These are phyloP conservation scores for Beta macrorhiza DNA, from an alignment of 179 eudicot genomes.

Conservation along the genomic window DNA sequence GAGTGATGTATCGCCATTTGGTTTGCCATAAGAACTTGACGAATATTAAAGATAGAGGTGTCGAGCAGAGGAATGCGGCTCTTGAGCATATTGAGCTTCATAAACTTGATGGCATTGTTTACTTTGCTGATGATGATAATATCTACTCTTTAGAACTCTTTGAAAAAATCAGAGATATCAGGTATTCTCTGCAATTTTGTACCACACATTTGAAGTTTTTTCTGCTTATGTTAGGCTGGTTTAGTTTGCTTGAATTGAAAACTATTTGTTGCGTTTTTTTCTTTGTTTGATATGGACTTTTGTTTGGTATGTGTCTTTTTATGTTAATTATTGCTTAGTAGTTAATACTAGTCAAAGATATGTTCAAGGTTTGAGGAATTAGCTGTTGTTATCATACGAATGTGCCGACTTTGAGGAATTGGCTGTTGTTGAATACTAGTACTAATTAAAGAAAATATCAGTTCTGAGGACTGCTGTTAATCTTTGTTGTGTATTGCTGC, in stretches of 20 bases:
- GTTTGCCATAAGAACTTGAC: conserved; percentile 64
- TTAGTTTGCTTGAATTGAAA: background rate
- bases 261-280: background rate
- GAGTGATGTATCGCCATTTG: conserved; percentile 83
- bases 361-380: background rate
- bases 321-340: conserved; percentile 1
- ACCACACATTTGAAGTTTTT: too few species aligned
- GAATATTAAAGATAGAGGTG: conserved; percentile 79
- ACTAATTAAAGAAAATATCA: background rate
- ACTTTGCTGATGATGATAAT: conserved; percentile 97
- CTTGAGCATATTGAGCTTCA: conserved; percentile 81
- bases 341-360: background rate
- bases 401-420: background rate
- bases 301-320: background rate
- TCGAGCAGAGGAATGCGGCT: conserved; percentile 82
- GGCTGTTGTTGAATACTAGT: too few species aligned
- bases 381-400: background rate
- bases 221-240: background rate
- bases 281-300: background rate
- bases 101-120: conserved; percentile 87
- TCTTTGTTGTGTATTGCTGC: background rate
- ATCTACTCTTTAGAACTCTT: conserved; percentile 78
- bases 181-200: conserved; percentile 34
- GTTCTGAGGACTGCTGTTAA: background rate
- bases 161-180: conserved; percentile 63